Evolutionary conservation across 2,329 filamentous ascomycete species (phyloP).

Genomic region (Didymella lethalis): DNA sequence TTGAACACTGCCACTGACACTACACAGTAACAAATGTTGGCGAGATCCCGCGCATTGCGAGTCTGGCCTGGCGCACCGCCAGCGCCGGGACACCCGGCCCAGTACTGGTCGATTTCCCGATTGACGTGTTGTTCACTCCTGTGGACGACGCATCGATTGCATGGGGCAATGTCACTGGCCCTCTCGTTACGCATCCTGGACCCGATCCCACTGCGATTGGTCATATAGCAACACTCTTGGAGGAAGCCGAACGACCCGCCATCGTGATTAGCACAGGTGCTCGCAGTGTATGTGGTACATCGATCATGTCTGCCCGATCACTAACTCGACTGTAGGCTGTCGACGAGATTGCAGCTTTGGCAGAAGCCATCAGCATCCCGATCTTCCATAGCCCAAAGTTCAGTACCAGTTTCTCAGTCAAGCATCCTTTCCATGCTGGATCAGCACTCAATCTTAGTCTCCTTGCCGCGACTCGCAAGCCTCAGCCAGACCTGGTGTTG

Average conservation of each 20-base stretch:
- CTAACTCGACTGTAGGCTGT: conserved; percentile 31
- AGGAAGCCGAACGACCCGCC: conserved; percentile 49
- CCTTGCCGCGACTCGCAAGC: conserved; percentile 36
- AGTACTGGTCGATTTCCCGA: conserved; percentile 51
- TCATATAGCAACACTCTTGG: conserved; percentile 43
- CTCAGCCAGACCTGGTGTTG: conserved; percentile 53
- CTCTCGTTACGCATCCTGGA: conserved; percentile 45
- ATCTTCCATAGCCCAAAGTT: conserved; percentile 54
- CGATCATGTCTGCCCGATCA: not conserved
- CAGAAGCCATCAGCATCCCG: conserved; percentile 48
- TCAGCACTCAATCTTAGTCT: conserved; percentile 47
- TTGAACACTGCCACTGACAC: not conserved
- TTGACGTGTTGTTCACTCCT: conserved; percentile 55
- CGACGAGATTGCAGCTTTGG: conserved; percentile 44
- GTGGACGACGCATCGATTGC: conserved; percentile 48
- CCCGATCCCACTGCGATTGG: conserved; percentile 50
- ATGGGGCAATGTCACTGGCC: conserved; percentile 53
- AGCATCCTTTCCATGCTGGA: conserved; percentile 49
- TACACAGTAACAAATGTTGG: conserved; percentile 50
- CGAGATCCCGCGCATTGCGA: conserved; percentile 57
- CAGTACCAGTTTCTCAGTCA: conserved; percentile 36
- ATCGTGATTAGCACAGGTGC: conserved; percentile 56
- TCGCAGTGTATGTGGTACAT: not conserved
- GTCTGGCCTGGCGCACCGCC: conserved; percentile 53
- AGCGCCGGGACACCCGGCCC: conserved; percentile 53